These are phyloP conservation scores for Aegilops umbellulata DNA, from an alignment of 176 grass and related monocot genomes.

Conservation along the genomic window DNA sequence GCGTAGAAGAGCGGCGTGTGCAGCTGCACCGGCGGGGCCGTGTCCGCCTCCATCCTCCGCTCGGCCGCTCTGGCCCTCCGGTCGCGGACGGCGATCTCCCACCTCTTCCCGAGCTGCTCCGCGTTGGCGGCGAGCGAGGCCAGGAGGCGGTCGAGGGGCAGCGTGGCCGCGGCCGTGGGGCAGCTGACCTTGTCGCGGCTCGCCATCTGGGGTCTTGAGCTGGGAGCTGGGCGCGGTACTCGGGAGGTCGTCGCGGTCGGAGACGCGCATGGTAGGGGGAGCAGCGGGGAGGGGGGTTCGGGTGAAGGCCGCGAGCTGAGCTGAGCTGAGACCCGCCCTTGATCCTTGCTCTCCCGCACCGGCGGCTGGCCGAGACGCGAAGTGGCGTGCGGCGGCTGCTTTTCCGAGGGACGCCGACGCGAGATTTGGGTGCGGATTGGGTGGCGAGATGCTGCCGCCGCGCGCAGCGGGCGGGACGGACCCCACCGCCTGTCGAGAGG, in stretches of 20 bases:
- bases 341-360: neutral
- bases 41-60: neutral
- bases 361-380: neutral
- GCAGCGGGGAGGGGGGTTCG: neutral
- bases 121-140: constrained; percentile 37
- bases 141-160: constrained; percentile 44
- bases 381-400: constrained; percentile 27
- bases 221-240: neutral
- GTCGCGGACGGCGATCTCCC: constrained; percentile 33
- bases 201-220: constrained; percentile 26
- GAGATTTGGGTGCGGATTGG: constrained; percentile 41
- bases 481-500: neutral
- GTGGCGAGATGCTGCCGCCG: neutral
- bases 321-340: neutral
- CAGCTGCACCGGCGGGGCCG: constrained; percentile 38
- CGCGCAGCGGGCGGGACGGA: neutral
- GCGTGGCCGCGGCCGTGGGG: constrained; percentile 16
- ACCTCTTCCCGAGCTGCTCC: constrained; percentile 41
- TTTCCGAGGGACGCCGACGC: constrained; percentile 14
- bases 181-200: constrained; percentile 45
- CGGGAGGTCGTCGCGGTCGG: neutral
- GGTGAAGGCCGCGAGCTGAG: constrained; percentile 25
- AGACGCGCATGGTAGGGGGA: constrained; percentile 40
- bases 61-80: neutral
- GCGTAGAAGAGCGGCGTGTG: constrained; percentile 74